Conservation (phyloP, 148 eudicot genomes). For the Silene latifolia region DNA sequence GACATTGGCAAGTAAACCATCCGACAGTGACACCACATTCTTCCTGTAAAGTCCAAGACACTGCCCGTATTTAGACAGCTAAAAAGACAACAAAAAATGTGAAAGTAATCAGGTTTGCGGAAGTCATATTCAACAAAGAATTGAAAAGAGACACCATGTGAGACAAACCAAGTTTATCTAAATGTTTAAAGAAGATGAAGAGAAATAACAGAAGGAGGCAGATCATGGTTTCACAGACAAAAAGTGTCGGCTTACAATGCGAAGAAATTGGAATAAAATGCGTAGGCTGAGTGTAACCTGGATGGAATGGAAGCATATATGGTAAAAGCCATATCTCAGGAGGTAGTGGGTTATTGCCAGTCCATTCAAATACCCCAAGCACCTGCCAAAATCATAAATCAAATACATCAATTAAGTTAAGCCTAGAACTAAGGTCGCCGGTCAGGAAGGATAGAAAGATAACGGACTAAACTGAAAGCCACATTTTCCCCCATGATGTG, state of each 20-base stretch:
- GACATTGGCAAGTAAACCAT: conserved; percentile 99
- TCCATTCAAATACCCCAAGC: conserved; percentile 94
- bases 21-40: conserved; percentile 99
- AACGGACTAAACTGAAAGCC: conserved; percentile 84
- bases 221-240: neutral
- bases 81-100: neutral
- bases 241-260: neutral
- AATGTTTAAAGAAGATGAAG: neutral
- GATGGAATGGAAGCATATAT: conserved; percentile 85
- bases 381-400: conserved; percentile 45
- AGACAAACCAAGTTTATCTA: neutral
- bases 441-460: conserved; percentile 4
- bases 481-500: conserved; percentile 97
- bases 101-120: neutral
- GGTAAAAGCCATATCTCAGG: conserved; percentile 97
- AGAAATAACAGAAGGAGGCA: neutral
- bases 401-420: conserved; percentile 15
- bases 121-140: neutral
- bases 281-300: conserved; percentile 50
- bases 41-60: conserved; percentile 49
- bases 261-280: neutral
- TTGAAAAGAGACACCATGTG: neutral
- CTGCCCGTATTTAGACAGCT: neutral
- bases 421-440: neutral
- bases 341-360: conserved; percentile 94